A percentile compares a stretch with the other conserved stretches of the same genome.
phyloP scores from a whole-genome alignment of 2,329 filamentous ascomycete genomes.

The Epichloe gansuensis region DNA sequence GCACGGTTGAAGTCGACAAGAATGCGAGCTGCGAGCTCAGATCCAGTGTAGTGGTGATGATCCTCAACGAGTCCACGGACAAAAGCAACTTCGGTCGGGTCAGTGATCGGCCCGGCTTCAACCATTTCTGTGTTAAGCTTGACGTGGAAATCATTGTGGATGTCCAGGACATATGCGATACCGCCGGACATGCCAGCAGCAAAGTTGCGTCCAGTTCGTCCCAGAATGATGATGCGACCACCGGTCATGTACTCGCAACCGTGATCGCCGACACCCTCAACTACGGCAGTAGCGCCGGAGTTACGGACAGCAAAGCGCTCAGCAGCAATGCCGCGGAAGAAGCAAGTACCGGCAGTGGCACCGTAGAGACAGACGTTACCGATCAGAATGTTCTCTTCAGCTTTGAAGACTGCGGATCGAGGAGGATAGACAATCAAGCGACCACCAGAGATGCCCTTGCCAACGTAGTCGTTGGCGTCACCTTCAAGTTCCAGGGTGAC shows the following conservation, averaged over 20 bases:
- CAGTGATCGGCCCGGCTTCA: conserved; percentile 71
- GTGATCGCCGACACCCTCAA: conserved; percentile 92
- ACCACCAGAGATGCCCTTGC: conserved; percentile 89
- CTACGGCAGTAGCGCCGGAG: conserved; percentile 89
- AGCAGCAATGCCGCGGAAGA: conserved; percentile 93
- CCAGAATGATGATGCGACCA: conserved; percentile 77
- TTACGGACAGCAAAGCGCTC: conserved; percentile 96
- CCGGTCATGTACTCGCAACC: conserved; percentile 99
- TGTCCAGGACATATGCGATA: conserved; percentile 89
- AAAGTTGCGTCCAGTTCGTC: conserved; percentile 88
- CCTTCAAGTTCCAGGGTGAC: conserved; percentile 91
- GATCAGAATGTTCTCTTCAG: conserved; percentile 88
- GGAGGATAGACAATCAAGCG: conserved; percentile 89
- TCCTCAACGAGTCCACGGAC: conserved; percentile 88
- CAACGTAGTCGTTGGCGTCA: conserved; percentile 93
- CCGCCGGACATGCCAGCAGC: conserved; percentile 97
- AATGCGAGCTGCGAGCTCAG: conserved; percentile 84
- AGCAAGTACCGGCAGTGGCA: conserved; percentile 80
- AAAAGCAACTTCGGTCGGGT: conserved; percentile 80
- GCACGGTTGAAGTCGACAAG: conserved; percentile 92
- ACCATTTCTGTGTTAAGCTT: conserved; percentile 99
- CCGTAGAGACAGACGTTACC: conserved; percentile 95
- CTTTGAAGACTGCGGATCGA: conserved; percentile 81
- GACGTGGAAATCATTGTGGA: conserved; percentile 75
- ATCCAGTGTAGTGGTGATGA: conserved; percentile 95